A percentile compares a stretch with the other conserved stretches of the same genome.
phyloP scores from a whole-genome alignment of 305 asterid species.

The Fraxinus nigra region DNA sequence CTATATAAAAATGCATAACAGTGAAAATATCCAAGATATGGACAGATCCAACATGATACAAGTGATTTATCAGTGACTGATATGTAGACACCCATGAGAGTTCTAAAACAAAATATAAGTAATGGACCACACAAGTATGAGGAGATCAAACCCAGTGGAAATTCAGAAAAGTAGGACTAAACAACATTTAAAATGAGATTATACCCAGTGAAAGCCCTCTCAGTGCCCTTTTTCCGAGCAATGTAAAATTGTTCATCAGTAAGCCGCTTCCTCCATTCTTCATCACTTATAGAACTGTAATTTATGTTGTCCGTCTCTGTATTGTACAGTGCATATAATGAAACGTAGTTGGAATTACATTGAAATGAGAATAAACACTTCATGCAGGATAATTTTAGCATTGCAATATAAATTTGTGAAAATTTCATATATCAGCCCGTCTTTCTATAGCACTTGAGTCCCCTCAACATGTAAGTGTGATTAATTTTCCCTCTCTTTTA shows the following conservation, averaged over 20 bases:
- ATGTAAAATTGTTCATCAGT: slow-evolving; percentile 61
- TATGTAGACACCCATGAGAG: background rate
- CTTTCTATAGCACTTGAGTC: background rate
- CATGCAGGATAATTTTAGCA: background rate
- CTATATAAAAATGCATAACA: background rate
- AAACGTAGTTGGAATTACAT: background rate
- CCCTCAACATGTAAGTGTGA: background rate
- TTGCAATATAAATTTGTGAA: background rate
- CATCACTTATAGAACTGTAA: slow-evolving; percentile 51
- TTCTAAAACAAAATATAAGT: background rate
- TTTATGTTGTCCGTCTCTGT: slow-evolving; percentile 42
- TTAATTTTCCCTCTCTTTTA: background rate
- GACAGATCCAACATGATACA: background rate
- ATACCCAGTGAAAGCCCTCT: slow-evolving; percentile 95
- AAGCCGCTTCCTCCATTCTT: slow-evolving; percentile 68
- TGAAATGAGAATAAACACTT: background rate
- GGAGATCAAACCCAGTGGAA: background rate
- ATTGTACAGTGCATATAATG: slow-evolving; percentile 7
- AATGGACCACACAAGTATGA: background rate
- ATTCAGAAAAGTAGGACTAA: background rate
- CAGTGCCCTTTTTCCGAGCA: slow-evolving; percentile 86
- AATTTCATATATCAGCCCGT: background rate
- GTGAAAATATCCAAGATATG: background rate
- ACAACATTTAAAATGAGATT: background rate
- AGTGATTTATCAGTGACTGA: background rate